phyloP scores from a whole-genome alignment of 495 filamentous ascomycete species.

The Cudoniella acicularis region DNA sequence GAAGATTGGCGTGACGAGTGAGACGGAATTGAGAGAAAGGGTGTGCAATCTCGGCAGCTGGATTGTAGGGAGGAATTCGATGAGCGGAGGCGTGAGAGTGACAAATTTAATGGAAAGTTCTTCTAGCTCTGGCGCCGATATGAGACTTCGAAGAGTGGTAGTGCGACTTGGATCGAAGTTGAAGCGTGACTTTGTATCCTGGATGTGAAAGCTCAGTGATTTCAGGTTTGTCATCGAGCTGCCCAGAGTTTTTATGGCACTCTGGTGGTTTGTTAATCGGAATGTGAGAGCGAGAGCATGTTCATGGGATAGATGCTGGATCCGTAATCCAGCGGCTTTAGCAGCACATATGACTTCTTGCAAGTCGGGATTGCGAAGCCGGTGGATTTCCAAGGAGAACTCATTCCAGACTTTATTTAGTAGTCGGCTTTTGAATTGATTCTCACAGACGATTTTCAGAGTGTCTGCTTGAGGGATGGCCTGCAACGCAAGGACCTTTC shows the following conservation, averaged over 20 bases:
- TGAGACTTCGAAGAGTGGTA: neutral
- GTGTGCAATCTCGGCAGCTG: neutral
- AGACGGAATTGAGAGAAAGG: neutral
- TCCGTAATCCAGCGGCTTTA: constrained; percentile 2
- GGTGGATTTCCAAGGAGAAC: constrained; percentile 1
- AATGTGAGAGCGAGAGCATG: constrained; percentile 5
- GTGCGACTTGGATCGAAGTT: neutral
- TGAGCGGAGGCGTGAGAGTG: neutral
- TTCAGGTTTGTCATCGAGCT: neutral
- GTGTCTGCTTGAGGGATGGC: neutral
- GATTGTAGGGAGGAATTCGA: neutral
- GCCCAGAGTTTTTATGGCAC: neutral
- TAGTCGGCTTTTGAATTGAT: constrained; percentile 6
- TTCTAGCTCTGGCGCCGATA: neutral
- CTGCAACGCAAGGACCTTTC: constrained; percentile 1
- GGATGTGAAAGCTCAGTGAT: neutral
- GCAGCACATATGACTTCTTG: constrained; percentile 8
- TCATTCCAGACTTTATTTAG: constrained; percentile 17
- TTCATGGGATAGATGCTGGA: constrained; percentile 9
- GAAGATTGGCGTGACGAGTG: neutral
- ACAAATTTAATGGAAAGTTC: neutral
- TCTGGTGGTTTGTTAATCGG: neutral
- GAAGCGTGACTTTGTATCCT: neutral
- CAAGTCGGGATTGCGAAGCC: neutral
- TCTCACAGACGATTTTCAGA: constrained; percentile 1